Base-by-base conservation (phyloP, 78 protist species). In the Bigelowiella natans region DNA sequence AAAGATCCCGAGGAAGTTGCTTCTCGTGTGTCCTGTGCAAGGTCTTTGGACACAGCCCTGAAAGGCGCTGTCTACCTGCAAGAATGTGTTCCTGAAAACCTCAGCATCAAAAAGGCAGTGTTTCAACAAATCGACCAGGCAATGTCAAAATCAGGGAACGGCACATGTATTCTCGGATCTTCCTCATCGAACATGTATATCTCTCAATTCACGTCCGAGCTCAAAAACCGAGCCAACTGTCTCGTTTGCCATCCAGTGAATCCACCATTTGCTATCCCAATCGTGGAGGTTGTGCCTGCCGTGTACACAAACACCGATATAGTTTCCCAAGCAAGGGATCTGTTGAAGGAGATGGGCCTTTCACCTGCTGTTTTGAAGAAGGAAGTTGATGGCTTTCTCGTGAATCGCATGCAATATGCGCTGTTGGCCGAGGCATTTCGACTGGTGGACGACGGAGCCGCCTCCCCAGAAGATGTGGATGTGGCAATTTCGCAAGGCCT, bases 381-480 rank as follows among this genome's bases (percentile, higher is more conserved):
- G 38, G 87, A 85, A 85, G 18, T 85, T 18, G 87, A 85, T 11
- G 87, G 87, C 11, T 85, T 85, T 85, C 51, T 85, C 18, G 87
- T 85, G 11, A 85, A 85, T 11, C 87, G 87, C 87, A 37, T 85
- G 38, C 87, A 85, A 11, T 85, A 85, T 85, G 87, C 51, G 30
- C 87, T 85, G 11, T 11, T 85, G 11, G 51, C 36, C 38, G 87
- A 34, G 11, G 87, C 87, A 7, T 85, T 37, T 85, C 87, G 73
- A 26, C 73, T 51, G 18, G 73, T 51, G 38, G 87, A 85, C 11
- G 51, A 85, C 11, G 87, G 87, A 26, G 38, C 18, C 18, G 87
- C 87, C 7, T 85, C 87, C 51, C 87, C 87, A 18, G 38, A 37
- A 11, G 87, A 85, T 11, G 64, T 87, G 2, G 11, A 28, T 11